phyloP scores from a whole-genome alignment of 208 protist species.

The Entamoeba moshkovskii region DNA sequence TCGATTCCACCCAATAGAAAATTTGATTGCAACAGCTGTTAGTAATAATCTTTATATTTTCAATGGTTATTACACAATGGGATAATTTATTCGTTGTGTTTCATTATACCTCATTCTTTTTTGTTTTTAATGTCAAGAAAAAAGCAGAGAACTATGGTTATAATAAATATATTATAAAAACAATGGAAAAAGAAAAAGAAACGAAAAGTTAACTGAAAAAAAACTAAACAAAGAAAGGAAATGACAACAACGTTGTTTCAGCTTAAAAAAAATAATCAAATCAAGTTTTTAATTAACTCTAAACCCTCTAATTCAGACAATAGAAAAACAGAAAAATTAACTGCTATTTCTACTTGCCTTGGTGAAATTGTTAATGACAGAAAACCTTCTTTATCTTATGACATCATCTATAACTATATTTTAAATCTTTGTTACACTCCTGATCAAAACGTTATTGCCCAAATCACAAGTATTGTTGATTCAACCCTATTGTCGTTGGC shows the following conservation, averaged over 20 bases:
- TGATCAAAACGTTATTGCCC: neutral
- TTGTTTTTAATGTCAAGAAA: neutral
- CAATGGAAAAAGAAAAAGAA: neutral
- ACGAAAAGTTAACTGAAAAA: neutral
- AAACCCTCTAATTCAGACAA: neutral
- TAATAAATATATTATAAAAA: neutral
- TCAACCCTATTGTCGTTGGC: neutral
- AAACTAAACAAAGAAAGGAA: neutral
- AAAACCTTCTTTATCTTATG: neutral
- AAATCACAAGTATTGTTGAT: neutral
- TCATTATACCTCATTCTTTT: neutral
- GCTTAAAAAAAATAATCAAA: neutral
- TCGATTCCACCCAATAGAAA: neutral
- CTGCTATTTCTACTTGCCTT: neutral
- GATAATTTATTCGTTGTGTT: neutral
- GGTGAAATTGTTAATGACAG: neutral
- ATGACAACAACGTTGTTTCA: neutral
- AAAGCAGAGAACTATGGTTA: neutral
- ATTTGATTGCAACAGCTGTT: neutral
- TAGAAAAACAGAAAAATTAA: neutral
- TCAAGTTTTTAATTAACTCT: neutral
- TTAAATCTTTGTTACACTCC: neutral
- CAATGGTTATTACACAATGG: neutral
- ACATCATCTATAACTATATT: neutral
- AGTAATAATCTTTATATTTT: slow-evolving; percentile 12